Conservation (phyloP, 2,329 filamentous ascomycete species). For the Venturia oleaginea region DNA sequence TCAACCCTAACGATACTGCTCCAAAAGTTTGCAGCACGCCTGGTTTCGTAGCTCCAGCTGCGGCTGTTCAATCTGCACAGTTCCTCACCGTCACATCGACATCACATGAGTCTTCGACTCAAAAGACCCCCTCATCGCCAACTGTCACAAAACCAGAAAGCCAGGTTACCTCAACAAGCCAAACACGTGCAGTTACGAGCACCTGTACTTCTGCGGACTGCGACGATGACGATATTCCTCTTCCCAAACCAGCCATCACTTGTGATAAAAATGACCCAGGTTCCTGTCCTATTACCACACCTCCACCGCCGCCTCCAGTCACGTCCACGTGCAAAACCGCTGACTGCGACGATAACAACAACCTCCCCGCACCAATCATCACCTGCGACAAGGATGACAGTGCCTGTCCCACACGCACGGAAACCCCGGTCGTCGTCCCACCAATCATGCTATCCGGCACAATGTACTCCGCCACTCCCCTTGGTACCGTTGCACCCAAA, state of each 20-base stretch:
- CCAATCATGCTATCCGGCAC: neutral
- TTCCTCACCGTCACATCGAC: slow-evolving; percentile 5
- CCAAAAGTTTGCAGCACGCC: neutral
- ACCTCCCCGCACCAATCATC: neutral
- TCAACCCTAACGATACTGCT: slow-evolving; percentile 12
- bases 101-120: neutral
- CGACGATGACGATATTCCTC: neutral
- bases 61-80: neutral
- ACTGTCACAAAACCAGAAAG: neutral
- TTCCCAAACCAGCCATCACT: neutral
- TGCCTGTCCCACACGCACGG: neutral
- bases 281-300: neutral
- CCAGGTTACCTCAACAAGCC: neutral
- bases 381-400: neutral
- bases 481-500: neutral
- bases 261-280: neutral
- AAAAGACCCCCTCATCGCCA: neutral
- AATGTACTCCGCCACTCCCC: neutral
- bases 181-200: neutral
- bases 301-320: neutral
- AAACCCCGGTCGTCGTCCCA: neutral
- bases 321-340: neutral
- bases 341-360: neutral
- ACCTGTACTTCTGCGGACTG: neutral
- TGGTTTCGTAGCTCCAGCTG: neutral